Conservation (phyloP, 495 filamentous ascomycete genomes). For the Penicillium arizonense region DNA sequence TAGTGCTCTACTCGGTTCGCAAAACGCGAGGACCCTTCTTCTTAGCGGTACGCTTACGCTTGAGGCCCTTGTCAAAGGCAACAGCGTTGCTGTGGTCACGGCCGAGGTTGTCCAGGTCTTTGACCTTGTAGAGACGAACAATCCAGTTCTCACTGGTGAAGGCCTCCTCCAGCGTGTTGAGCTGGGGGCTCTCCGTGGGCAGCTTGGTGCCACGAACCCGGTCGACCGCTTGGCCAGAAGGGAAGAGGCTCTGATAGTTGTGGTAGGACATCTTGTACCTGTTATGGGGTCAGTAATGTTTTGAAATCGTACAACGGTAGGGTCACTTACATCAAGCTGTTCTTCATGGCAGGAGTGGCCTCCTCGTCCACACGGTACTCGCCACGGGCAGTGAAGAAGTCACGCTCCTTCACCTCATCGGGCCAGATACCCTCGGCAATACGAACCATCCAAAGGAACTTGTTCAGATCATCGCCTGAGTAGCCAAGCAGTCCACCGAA, state of each 20-base stretch:
- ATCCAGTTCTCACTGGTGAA: slow-evolving; percentile 99
- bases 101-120: slow-evolving; percentile 94
- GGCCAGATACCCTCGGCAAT: slow-evolving; percentile 99
- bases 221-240: slow-evolving; percentile 85
- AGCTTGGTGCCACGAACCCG: slow-evolving; percentile 79
- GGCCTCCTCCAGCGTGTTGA: slow-evolving; percentile 90
- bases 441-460: slow-evolving; percentile 99
- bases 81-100: slow-evolving; percentile 81
- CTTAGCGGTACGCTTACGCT: slow-evolving; percentile 86
- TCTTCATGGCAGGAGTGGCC: slow-evolving; percentile 97
- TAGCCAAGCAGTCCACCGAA: slow-evolving; percentile 97
- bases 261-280: slow-evolving; percentile 99
- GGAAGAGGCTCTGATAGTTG: slow-evolving; percentile 93
- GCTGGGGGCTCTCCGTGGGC: slow-evolving; percentile 81
- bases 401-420: slow-evolving; percentile 94
- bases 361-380: slow-evolving; percentile 94
- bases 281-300: slow-evolving; percentile 34
- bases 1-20: slow-evolving; percentile 68
- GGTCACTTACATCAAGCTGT: slow-evolving; percentile 89
- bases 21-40: slow-evolving; percentile 77
- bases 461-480: slow-evolving; percentile 99
- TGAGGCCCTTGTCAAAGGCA: slow-evolving; percentile 88
- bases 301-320: not conserved
- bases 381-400: slow-evolving; percentile 92
- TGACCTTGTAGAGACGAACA: slow-evolving; percentile 99